phyloP scores from a whole-genome alignment of 805 yeast species.

The Yarrowia sp. region DNA sequence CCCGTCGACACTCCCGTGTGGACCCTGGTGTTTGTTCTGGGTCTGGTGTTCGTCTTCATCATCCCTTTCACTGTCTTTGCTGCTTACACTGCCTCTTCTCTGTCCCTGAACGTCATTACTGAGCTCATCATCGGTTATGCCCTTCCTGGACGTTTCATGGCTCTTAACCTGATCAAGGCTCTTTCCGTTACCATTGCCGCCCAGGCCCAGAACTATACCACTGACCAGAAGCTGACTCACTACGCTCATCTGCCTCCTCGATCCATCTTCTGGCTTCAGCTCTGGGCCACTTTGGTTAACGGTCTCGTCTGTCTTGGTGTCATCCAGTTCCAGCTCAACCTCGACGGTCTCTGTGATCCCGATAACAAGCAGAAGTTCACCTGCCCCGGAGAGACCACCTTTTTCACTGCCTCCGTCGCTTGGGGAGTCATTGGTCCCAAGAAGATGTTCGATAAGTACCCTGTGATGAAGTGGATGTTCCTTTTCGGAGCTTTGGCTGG shows the following conservation, averaged over 20 bases:
- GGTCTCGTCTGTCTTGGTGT: conserved; percentile 36
- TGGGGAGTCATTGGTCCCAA: conserved; percentile 50
- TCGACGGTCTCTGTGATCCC: conserved; percentile 34
- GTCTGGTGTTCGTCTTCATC: conserved; percentile 54
- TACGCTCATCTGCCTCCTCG: conserved; percentile 59
- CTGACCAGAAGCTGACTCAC: conserved; percentile 59
- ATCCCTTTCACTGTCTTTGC: conserved; percentile 62
- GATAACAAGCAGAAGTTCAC: conserved; percentile 31
- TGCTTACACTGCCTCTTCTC: conserved; percentile 55
- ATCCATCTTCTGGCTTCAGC: conserved; percentile 49
- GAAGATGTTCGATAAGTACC: conserved; percentile 42
- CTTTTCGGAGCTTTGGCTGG: conserved; percentile 33
- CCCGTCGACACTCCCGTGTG: conserved; percentile 53
- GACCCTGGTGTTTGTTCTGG: conserved; percentile 57
- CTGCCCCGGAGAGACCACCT: conserved; percentile 43
- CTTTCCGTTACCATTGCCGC: conserved; percentile 45
- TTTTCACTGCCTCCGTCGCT: conserved; percentile 48
- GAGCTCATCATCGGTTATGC: conserved; percentile 65
- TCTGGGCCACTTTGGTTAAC: conserved; percentile 44
- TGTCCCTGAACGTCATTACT: conserved; percentile 59
- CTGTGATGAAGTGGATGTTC: conserved; percentile 31
- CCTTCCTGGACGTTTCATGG: conserved; percentile 58
- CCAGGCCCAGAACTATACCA: conserved; percentile 56
- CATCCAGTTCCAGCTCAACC: conserved; percentile 38
- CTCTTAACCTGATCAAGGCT: conserved; percentile 52